Percentiles rank a stretch among this genome's conserved stretches.
phyloP scores from a whole-genome alignment of 2,329 filamentous ascomycete genomes.

The Clarireedia paspali region DNA sequence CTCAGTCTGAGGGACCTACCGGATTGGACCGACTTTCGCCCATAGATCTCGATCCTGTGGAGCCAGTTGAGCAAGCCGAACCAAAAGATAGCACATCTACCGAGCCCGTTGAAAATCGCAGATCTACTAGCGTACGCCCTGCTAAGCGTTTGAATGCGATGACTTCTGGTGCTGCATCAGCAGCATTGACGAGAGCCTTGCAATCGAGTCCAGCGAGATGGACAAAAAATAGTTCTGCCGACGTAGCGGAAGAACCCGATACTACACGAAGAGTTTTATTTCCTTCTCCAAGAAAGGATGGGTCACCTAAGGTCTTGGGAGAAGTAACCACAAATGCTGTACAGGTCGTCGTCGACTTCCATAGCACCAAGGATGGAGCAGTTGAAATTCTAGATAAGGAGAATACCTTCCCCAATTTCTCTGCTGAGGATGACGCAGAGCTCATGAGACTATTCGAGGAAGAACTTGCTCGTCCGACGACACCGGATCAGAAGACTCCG shows the following conservation, averaged over 20 bases:
- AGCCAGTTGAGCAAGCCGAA: background rate
- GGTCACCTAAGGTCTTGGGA: slow-evolving; percentile 52
- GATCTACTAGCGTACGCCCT: slow-evolving; percentile 22
- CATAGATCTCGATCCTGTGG: slow-evolving; percentile 2
- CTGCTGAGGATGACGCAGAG: slow-evolving; percentile 22
- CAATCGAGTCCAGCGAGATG: slow-evolving; percentile 33
- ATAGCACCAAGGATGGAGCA: slow-evolving; percentile 20
- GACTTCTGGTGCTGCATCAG: slow-evolving; percentile 27
- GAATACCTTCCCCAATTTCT: slow-evolving; percentile 21
- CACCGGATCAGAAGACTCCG: slow-evolving; percentile 20
- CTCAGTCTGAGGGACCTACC: slow-evolving; percentile 29
- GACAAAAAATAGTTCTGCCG: slow-evolving; percentile 44
- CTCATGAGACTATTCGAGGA: slow-evolving; percentile 27
- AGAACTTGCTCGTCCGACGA: slow-evolving; percentile 26
- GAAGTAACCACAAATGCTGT: slow-evolving; percentile 48
- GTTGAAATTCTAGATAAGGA: slow-evolving; percentile 25
- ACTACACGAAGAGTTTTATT: slow-evolving; percentile 65
- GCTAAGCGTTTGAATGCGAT: slow-evolving; percentile 24
- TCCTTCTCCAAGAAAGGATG: slow-evolving; percentile 64
- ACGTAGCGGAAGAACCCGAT: slow-evolving; percentile 43
- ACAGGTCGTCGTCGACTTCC: slow-evolving; percentile 35
- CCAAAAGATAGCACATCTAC: too few species aligned
- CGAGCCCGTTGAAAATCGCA: slow-evolving; percentile 7
- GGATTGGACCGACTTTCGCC: slow-evolving; percentile 2
- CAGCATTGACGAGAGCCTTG: slow-evolving; percentile 26